Percentiles rank a stretch among this genome's conserved stretches.
Conservation (phyloP, 345 rosid species). For the Sisymbrium irio region DNA sequence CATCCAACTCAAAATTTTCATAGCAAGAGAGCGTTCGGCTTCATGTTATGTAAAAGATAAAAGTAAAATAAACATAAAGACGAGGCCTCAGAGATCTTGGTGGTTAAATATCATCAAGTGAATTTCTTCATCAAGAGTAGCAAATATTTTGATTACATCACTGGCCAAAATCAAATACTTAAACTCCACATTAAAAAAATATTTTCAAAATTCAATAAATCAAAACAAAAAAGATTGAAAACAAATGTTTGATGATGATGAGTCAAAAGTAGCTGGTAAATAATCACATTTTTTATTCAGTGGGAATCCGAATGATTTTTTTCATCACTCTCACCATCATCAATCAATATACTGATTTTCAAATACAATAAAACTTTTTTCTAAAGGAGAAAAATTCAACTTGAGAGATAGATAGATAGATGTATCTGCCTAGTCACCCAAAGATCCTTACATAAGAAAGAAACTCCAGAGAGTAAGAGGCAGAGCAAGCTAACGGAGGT, state of each 20-base stretch:
- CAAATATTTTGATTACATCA: slow-evolving; percentile 34
- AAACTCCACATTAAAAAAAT: neutral
- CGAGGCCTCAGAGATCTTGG: slow-evolving; percentile 42
- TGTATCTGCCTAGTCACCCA: slow-evolving; percentile 9
- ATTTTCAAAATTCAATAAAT: neutral
- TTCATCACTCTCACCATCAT: slow-evolving; percentile 36
- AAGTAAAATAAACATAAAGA: too few species aligned
- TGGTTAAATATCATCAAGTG: slow-evolving; percentile 34
- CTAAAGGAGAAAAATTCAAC: neutral
- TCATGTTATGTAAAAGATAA: neutral
- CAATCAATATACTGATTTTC: neutral
- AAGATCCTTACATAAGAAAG: neutral
- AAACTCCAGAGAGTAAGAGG: neutral
- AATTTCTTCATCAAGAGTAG: slow-evolving; percentile 37
- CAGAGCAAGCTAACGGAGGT: slow-evolving; percentile 4
- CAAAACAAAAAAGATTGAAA: neutral
- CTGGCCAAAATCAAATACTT: slow-evolving; percentile 1
- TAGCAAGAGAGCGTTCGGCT: neutral
- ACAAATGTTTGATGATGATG: neutral
- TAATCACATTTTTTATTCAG: slow-evolving; percentile 24
- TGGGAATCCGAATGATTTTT: slow-evolving; percentile 38
- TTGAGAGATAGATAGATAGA: neutral
- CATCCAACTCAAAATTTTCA: too few species aligned
- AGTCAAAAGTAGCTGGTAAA: slow-evolving; percentile 37
- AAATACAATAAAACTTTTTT: too few species aligned